phyloP scores from a whole-genome alignment of 371 early-diverging fungal species.

The Zancudomyces culisetae region DNA sequence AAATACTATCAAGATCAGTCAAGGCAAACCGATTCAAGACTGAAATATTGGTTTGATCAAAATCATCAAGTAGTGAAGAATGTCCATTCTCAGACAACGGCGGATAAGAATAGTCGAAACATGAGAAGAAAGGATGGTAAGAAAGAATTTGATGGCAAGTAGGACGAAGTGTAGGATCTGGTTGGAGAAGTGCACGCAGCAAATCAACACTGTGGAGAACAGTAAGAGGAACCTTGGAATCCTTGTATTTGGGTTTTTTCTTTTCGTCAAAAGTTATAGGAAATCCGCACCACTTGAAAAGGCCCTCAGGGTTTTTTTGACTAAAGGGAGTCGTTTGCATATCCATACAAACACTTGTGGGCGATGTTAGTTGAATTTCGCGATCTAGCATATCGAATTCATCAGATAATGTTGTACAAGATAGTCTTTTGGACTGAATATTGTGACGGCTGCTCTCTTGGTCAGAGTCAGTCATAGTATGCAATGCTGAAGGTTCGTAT shows the following conservation, averaged over 20 bases:
- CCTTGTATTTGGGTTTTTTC: background rate
- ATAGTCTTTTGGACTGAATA: background rate
- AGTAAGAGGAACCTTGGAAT: conserved; percentile 11
- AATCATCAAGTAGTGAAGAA: background rate
- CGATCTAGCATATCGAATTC: background rate
- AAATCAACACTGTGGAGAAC: conserved; percentile 21
- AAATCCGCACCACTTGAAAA: background rate
- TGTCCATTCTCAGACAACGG: background rate
- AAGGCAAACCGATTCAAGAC: too few relatives aligned
- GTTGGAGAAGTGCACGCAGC: conserved; percentile 15
- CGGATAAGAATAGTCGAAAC: background rate
- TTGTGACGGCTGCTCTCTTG: background rate
- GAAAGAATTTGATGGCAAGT: conserved; percentile 16
- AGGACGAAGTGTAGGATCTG: conserved; percentile 14
- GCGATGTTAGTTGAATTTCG: background rate
- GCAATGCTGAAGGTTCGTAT: background rate
- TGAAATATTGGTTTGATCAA: too few relatives aligned
- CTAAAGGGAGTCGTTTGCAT: too few relatives aligned
- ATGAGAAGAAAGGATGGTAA: conserved; percentile 15
- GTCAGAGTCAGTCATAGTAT: background rate
- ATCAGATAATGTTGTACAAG: background rate
- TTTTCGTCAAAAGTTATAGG: background rate
- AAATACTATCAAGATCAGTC: too few relatives aligned
- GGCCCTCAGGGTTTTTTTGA: background rate
- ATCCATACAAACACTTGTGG: background rate